Base-by-base conservation (phyloP, 768 basidiomycete species). In the Russula dissimulans region DNA sequence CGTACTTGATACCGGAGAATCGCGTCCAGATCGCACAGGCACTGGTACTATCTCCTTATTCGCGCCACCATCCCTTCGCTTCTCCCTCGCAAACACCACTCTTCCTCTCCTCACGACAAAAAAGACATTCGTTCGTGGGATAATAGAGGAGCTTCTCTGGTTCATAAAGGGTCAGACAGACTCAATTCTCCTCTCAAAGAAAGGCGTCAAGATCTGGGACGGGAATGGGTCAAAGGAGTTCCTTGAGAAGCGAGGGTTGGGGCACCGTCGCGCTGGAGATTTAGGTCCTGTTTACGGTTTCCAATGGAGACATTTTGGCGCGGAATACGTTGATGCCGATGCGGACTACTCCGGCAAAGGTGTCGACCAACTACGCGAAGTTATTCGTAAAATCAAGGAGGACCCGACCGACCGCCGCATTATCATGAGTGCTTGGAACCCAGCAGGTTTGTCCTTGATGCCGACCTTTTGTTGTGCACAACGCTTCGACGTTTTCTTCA, bases 241-340 rank as follows among this genome's bases (percentile, higher is more conserved):
- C 68, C 74, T 98, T 32, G 90, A 93, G 69, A 79, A 80, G 59
- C 78, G 91, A 18, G 95, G 97, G 3, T 72, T 98, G n/a, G 80
- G 79, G 0, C 86, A 95, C 69, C 77, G 93, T 34, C 76, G 89
- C 6, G 89, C 91, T 70, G 95, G 95, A 5, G 97, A 99, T 70
- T 74, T 99, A 4, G 97, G 97, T 0, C 95, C 95, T 0, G 92
- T 99, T 0, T 99, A 99, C 70, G 95, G 95, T 0, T 97, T 97
- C 69, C 93, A 95, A 67, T 97, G 94, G 94, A 79, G 94, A 57
- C 91, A 95, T 71, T 97, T 95, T 73, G 95, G 94, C 1, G 92
- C 93, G 4, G 74, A 81, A 60, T 95, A 95, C 65, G 72, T 74
- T 36, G 83, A 88, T 65, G 87, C 85, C 65, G 88, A 90, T 32